A percentile compares a stretch with the other conserved stretches of the same genome.
Evolutionary conservation across 495 filamentous ascomycete genomes (phyloP).

Genomic region (Aspergillus funiculosus): DNA sequence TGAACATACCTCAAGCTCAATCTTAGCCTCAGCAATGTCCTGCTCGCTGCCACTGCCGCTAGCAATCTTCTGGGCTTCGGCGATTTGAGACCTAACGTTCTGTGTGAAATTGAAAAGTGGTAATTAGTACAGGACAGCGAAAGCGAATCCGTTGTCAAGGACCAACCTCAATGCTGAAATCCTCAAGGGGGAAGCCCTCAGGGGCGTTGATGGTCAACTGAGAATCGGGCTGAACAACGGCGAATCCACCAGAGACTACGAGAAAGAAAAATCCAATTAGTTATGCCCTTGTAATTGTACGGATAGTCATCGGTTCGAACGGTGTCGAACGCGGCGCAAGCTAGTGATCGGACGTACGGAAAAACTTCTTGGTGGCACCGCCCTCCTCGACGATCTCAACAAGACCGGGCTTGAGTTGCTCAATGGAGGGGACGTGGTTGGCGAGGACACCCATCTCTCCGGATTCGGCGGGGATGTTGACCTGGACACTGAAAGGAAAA

Average conservation of each 20-base stretch:
- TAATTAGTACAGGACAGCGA: slow-evolving; percentile 10
- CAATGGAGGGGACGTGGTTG: slow-evolving; percentile 97
- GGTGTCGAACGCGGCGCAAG: slow-evolving; percentile 9
- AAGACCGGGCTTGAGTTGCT: slow-evolving; percentile 95
- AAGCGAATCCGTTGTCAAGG: background rate
- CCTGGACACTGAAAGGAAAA: slow-evolving; percentile 69
- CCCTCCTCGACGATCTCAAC: slow-evolving; percentile 94
- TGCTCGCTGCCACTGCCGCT: slow-evolving; percentile 88
- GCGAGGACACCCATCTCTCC: slow-evolving; percentile 99
- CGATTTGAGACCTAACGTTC: slow-evolving; percentile 53
- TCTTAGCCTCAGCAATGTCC: slow-evolving; percentile 96
- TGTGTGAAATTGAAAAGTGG: slow-evolving; percentile 11
- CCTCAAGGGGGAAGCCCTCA: slow-evolving; percentile 88
- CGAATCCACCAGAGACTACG: slow-evolving; percentile 92
- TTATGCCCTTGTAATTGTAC: background rate
- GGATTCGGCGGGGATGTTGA: slow-evolving; percentile 96
- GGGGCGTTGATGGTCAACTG: slow-evolving; percentile 95
- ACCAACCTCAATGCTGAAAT: slow-evolving; percentile 80
- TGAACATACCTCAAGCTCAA: slow-evolving; percentile 82
- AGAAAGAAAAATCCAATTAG: slow-evolving; percentile 21
- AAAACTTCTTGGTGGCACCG: slow-evolving; percentile 92
- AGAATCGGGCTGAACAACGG: slow-evolving; percentile 92
- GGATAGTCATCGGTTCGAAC: background rate
- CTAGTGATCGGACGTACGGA: slow-evolving; percentile 63
- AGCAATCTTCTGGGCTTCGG: slow-evolving; percentile 93